Percentiles rank a stretch among this genome's conserved stretches.
These are phyloP conservation scores for Coemansia sp. DNA, from an alignment of 192 early-diverging fungal species.

Conservation along the genomic window DNA sequence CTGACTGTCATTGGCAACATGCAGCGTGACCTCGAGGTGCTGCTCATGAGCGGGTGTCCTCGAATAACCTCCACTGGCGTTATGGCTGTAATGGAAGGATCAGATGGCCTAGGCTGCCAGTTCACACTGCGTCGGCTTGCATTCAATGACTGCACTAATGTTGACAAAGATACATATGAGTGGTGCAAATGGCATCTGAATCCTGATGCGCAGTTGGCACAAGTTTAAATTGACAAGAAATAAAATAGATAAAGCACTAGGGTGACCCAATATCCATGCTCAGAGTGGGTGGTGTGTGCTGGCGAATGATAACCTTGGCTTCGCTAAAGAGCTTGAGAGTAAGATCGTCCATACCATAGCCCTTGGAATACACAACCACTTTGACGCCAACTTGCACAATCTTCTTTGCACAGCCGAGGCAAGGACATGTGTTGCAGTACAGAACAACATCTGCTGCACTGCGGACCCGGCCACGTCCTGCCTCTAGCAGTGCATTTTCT, in stretches of 20 bases:
- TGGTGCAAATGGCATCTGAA: constrained; percentile 37
- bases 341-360: constrained; percentile 93
- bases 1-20: constrained; percentile 26
- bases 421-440: constrained; percentile 95
- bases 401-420: constrained; percentile 91
- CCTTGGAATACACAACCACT: constrained; percentile 88
- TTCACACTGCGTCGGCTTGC: constrained; percentile 28
- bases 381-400: constrained; percentile 92
- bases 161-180: constrained; percentile 9
- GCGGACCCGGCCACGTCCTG: constrained; percentile 87
- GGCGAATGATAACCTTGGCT: constrained; percentile 76
- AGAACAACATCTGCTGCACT: constrained; percentile 60
- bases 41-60: constrained; percentile 30
- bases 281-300: constrained; percentile 67
- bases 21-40: constrained; percentile 18
- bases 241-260: constrained; percentile 2
- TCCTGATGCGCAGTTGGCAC: constrained; percentile 12
- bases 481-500: constrained; percentile 97
- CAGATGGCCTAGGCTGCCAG: constrained; percentile 32
- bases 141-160: constrained; percentile 15
- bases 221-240: no score
- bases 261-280: constrained; percentile 54
- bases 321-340: constrained; percentile 79
- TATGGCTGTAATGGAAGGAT: constrained; percentile 16
- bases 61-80: constrained; percentile 30